phyloP scores from a whole-genome alignment of 2,329 filamentous ascomycete species.

The Diplodia mutila region DNA sequence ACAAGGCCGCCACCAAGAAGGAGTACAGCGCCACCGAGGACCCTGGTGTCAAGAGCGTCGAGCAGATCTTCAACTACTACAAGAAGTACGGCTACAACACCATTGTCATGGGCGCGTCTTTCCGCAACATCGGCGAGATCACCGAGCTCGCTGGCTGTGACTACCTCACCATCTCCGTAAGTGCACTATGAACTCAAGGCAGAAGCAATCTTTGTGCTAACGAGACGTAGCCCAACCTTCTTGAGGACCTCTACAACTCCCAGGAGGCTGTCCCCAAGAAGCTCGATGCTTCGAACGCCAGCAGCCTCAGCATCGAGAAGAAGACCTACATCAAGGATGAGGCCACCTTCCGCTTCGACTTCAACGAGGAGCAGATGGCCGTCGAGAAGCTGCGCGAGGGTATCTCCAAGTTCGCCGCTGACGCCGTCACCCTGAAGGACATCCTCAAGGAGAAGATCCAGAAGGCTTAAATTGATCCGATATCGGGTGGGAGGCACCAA shows the following conservation, averaged over 20 bases:
- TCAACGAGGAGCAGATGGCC: conserved; percentile 99
- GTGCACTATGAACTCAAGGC: conserved; percentile 39
- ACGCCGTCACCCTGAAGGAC: conserved; percentile 90
- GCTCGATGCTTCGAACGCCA: conserved; percentile 73
- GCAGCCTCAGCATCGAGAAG: conserved; percentile 77
- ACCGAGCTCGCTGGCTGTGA: conserved; percentile 98
- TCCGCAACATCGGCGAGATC: conserved; percentile 95
- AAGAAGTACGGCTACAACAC: conserved; percentile 99
- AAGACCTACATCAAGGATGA: conserved; percentile 90
- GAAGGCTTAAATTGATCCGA: conserved; percentile 41
- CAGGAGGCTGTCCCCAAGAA: conserved; percentile 83
- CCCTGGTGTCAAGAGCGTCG: conserved; percentile 92
- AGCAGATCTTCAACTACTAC: conserved; percentile 99
- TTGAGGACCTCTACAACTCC: conserved; percentile 92
- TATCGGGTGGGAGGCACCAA: conserved; percentile 29
- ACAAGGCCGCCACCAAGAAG: conserved; percentile 95
- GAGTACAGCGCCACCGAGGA: conserved; percentile 88
- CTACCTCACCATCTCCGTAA: conserved; percentile 95
- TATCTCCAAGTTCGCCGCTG: conserved; percentile 98
- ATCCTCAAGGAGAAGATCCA: conserved; percentile 87
- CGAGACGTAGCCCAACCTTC: conserved; percentile 72
- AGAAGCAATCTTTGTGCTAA: conserved; percentile 1
- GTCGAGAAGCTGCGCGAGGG: conserved; percentile 99
- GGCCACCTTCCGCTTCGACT: conserved; percentile 92
- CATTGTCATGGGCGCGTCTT: conserved; percentile 99